phyloP scores from a whole-genome alignment of 176 grass and related monocot genomes.

The Tillandsia leiboldiana region DNA sequence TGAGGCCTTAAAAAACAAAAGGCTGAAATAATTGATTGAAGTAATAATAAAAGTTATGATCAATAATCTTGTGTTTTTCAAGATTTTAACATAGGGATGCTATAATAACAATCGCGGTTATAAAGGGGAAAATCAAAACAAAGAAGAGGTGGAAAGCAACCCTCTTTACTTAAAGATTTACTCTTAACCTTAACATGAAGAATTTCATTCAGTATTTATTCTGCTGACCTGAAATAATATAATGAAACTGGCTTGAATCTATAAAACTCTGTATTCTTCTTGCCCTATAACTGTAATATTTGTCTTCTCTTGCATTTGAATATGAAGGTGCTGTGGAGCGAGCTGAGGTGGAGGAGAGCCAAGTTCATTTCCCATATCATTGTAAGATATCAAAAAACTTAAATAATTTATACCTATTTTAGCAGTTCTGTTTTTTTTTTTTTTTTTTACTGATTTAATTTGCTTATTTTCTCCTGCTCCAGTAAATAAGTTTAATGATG shows the following conservation, averaged over 20 bases:
- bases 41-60: too few relatives aligned
- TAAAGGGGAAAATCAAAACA: too few relatives aligned
- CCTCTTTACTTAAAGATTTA: not conserved
- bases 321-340: slow-evolving; percentile 47
- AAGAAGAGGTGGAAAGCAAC: too few relatives aligned
- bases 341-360: slow-evolving; percentile 16
- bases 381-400: not conserved
- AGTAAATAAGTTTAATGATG: not conserved
- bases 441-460: too few relatives aligned
- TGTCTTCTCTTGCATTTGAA: slow-evolving; percentile 3
- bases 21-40: too few relatives aligned
- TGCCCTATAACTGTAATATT: slow-evolving; percentile 1
- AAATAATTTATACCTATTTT: not conserved
- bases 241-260: not conserved
- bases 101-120: too few relatives aligned
- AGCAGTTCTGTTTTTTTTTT: not conserved
- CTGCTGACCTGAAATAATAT: not conserved
- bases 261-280: not conserved
- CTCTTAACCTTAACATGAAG: not conserved
- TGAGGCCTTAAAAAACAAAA: too few relatives aligned
- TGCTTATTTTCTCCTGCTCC: not conserved
- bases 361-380: not conserved
- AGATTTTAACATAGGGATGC: too few relatives aligned
- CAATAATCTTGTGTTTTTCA: too few relatives aligned
- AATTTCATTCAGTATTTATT: not conserved